Conservation (phyloP, 2,329 filamentous ascomycete species). For the Epichloe typhina region DNA sequence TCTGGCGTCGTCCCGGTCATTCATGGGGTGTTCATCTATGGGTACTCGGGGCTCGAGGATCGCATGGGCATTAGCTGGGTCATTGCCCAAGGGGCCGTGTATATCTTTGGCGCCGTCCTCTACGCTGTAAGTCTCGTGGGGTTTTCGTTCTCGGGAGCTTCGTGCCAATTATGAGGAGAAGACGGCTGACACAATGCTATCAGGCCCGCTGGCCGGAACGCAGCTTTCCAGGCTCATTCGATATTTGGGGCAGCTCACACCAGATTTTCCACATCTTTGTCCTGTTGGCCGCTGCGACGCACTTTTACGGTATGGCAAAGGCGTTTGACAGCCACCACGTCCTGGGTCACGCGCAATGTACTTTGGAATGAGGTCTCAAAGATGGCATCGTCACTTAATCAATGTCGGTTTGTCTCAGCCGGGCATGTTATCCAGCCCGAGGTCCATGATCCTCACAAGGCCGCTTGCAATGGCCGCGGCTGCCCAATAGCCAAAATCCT, state of each 20-base stretch:
- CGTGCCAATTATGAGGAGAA: neutral
- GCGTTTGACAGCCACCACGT: conserved; percentile 80
- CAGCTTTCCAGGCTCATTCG: conserved; percentile 62
- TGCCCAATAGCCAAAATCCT: conserved; percentile 52
- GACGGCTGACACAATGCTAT: neutral
- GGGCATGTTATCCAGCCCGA: conserved; percentile 34
- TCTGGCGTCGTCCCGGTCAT: conserved; percentile 74
- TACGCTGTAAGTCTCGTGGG: conserved; percentile 54
- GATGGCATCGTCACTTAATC: conserved; percentile 1
- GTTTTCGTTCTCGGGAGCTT: neutral
- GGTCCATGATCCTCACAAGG: conserved; percentile 51
- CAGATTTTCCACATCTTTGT: conserved; percentile 94
- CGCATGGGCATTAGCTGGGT: conserved; percentile 75
- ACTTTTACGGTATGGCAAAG: conserved; percentile 67
- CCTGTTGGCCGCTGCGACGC: conserved; percentile 64
- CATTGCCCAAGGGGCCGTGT: conserved; percentile 65
- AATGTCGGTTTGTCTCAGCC: neutral
- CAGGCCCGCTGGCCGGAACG: conserved; percentile 73
- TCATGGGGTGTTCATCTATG: conserved; percentile 59
- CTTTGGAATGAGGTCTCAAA: conserved; percentile 5
- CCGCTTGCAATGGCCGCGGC: conserved; percentile 55
- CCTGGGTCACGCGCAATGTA: conserved; percentile 38
- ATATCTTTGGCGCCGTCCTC: conserved; percentile 72
- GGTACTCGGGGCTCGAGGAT: conserved; percentile 49
- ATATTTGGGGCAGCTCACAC: conserved; percentile 87